Evolutionary conservation across 768 basidiomycete genomes (phyloP).

Genomic region (Hygrophoropsis aurantiaca): DNA sequence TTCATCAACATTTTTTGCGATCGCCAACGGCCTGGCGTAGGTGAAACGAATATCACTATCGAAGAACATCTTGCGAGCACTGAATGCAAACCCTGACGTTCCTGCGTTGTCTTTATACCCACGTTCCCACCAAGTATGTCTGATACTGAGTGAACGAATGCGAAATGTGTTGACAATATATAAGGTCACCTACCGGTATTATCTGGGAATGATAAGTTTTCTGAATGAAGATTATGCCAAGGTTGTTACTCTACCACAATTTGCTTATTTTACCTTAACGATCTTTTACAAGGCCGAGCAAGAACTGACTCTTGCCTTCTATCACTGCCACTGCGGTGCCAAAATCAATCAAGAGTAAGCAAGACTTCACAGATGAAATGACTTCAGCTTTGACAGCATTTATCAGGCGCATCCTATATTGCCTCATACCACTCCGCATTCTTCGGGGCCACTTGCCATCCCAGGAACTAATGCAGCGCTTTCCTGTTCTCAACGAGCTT

Average conservation of each 20-base stretch:
- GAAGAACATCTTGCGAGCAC: slow-evolving; percentile 87
- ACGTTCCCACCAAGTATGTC: slow-evolving; percentile 78
- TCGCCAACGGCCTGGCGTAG: slow-evolving; percentile 37
- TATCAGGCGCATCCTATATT: slow-evolving; percentile 82
- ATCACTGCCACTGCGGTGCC: slow-evolving; percentile 72
- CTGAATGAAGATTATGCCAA: slow-evolving; percentile 89
- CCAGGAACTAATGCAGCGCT: slow-evolving; percentile 61
- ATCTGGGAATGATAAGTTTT: slow-evolving; percentile 92
- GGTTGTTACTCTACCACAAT: slow-evolving; percentile 36
- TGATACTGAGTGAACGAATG: slow-evolving; percentile 7
- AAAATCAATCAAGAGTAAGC: slow-evolving; percentile 82
- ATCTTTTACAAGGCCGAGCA: slow-evolving; percentile 64
- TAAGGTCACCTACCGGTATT: slow-evolving; percentile 93
- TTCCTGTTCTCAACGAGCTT: slow-evolving; percentile 69
- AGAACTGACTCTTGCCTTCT: slow-evolving; percentile 84
- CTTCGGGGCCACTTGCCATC: slow-evolving; percentile 87
- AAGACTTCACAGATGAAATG: background rate
- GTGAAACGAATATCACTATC: slow-evolving; percentile 89
- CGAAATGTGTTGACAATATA: slow-evolving; percentile 17
- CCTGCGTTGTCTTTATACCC: slow-evolving; percentile 78
- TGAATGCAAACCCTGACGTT: slow-evolving; percentile 82
- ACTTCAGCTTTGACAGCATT: background rate
- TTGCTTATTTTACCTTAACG: background rate
- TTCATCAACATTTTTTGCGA: background rate
- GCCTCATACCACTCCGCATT: slow-evolving; percentile 86